Evolutionary conservation across 2,329 filamentous ascomycete genomes (phyloP).

Genomic region (Ceratocystiopsis minuta): DNA sequence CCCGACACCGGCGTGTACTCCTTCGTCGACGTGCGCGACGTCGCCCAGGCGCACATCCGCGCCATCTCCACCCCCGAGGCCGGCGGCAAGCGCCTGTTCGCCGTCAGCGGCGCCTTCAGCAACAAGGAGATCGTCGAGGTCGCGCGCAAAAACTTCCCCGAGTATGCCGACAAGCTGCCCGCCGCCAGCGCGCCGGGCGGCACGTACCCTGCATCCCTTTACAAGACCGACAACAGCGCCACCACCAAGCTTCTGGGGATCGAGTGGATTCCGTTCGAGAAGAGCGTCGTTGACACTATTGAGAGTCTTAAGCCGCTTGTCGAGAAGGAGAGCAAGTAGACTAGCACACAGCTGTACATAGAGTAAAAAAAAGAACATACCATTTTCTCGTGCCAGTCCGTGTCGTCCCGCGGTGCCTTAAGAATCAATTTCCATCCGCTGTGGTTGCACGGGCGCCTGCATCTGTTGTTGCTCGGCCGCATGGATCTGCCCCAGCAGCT

Average conservation of each 20-base stretch:
- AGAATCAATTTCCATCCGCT: slow-evolving; percentile 8
- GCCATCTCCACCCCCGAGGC: slow-evolving; percentile 30
- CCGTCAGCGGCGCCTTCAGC: slow-evolving; percentile 26
- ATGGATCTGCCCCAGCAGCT: slow-evolving; percentile 35
- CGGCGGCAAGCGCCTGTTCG: slow-evolving; percentile 32
- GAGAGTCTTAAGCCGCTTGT: slow-evolving; percentile 34
- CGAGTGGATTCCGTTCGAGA: slow-evolving; percentile 42
- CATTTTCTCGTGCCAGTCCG: too few relatives aligned
- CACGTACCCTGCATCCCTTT: slow-evolving; percentile 24
- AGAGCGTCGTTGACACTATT: slow-evolving; percentile 44
- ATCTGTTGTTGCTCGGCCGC: not conserved
- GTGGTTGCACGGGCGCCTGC: not conserved
- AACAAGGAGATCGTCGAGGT: slow-evolving; percentile 27
- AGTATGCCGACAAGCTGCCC: slow-evolving; percentile 29
- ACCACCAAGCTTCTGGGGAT: slow-evolving; percentile 43
- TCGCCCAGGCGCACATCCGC: slow-evolving; percentile 32
- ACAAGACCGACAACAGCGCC: slow-evolving; percentile 37
- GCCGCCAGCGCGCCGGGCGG: slow-evolving; percentile 25
- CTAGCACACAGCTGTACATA: too few relatives aligned
- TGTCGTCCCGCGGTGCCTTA: not conserved
- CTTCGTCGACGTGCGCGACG: slow-evolving; percentile 40
- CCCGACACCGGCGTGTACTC: slow-evolving; percentile 23
- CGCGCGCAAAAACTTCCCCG: slow-evolving; percentile 30
- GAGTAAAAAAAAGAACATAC: not conserved
- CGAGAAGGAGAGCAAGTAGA: not conserved